A percentile compares a stretch with the other conserved stretches of the same genome.
These are phyloP conservation scores for Penicillium canescens DNA, from an alignment of 495 filamentous ascomycete genomes.

Conservation along the genomic window DNA sequence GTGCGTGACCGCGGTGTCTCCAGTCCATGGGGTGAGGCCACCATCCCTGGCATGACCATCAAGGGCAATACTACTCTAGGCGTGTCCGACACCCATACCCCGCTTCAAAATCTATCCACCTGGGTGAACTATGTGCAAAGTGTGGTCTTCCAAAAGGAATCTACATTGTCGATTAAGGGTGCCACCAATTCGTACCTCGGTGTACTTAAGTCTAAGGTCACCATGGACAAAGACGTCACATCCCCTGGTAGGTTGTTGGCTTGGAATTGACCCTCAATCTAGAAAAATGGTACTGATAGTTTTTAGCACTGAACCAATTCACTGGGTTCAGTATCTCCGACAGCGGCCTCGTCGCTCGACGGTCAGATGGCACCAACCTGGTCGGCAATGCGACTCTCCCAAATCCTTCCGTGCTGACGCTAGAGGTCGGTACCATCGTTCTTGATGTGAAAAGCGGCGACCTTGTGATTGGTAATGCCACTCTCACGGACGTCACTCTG, in stretches of 20 bases:
- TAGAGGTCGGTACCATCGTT: conserved; percentile 1
- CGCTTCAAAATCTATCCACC: conserved; percentile 23
- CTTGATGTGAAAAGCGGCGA: conserved; percentile 6
- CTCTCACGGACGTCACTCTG: conserved; percentile 56
- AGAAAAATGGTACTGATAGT: conserved; percentile 3
- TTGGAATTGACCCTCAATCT: not conserved
- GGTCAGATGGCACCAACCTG: conserved; percentile 1
- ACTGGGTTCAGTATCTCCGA: conserved; percentile 1
- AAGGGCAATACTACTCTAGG: conserved; percentile 38
- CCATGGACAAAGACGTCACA: conserved; percentile 35
- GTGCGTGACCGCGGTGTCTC: conserved; percentile 25
- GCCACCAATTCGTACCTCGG: conserved; percentile 38
- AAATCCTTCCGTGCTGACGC: conserved; percentile 3
- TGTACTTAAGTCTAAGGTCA: conserved; percentile 33
- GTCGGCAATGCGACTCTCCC: conserved; percentile 1
- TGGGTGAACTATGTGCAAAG: conserved; percentile 37
- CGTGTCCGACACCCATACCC: conserved; percentile 21
- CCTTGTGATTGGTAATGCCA: conserved; percentile 3
- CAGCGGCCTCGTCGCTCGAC: not conserved
- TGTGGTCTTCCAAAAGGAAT: conserved; percentile 32
- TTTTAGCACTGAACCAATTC: conserved; percentile 31
- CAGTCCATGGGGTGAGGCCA: conserved; percentile 29
- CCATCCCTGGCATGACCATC: conserved; percentile 27
- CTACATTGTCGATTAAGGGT: conserved; percentile 28
- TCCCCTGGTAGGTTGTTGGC: conserved; percentile 29